Conservation (phyloP, 306 rosid genomes). For the Dalbergia cultrata region DNA sequence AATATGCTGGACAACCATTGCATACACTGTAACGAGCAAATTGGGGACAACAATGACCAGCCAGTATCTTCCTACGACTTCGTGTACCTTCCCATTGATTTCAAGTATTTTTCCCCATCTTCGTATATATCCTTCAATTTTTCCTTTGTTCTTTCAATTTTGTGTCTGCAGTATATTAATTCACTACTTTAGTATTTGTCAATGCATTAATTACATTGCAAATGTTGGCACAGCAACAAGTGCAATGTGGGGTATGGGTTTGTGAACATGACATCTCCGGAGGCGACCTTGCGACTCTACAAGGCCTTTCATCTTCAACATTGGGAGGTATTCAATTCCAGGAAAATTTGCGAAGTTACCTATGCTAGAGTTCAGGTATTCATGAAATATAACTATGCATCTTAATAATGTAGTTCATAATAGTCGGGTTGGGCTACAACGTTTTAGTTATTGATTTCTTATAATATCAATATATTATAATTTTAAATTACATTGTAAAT, state of each 20-base stretch:
- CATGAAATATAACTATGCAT: background rate
- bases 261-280: conserved; percentile 94
- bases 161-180: background rate
- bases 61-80: conserved; percentile 88
- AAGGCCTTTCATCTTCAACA: conserved; percentile 92
- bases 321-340: conserved; percentile 96
- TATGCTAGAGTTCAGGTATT: conserved; percentile 92
- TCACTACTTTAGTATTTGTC: no score
- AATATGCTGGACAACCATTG: conserved; percentile 99
- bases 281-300: conserved; percentile 80
- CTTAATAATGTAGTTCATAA: no score
- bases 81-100: conserved; percentile 94
- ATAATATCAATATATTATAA: no score
- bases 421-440: no score
- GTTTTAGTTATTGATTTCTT: no score
- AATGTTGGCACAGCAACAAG: conserved; percentile 71
- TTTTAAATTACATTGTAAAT: no score
- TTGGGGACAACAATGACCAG: conserved; percentile 60
- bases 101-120: conserved; percentile 63
- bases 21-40: conserved; percentile 88
- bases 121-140: background rate
- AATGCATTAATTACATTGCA: background rate
- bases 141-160: background rate
- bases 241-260: conserved; percentile 99
- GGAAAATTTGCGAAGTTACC: conserved; percentile 92